Evolutionary conservation across 2,329 filamentous ascomycete species (phyloP).

Genomic region (Hypoxylon sp.): DNA sequence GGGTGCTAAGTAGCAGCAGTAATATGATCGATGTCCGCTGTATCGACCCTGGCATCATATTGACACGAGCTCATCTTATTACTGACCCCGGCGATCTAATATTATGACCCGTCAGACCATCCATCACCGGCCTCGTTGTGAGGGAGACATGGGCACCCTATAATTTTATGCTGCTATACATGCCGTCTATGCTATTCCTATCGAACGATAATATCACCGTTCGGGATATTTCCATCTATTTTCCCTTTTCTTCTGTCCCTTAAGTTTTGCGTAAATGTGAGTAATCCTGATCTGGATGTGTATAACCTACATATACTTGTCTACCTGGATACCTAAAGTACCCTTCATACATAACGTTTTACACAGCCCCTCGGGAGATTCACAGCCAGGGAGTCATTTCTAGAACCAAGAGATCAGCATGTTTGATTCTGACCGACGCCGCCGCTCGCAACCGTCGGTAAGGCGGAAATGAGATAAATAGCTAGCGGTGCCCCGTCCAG

Average conservation of each 20-base stretch:
- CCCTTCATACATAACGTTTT: too few species aligned
- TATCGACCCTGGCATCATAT: constrained; percentile 3
- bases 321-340: too few species aligned
- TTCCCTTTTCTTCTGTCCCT: too few species aligned
- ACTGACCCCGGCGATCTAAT: constrained; percentile 25
- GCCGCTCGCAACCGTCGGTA: background rate
- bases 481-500: background rate
- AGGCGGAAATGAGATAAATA: background rate
- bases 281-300: too few species aligned
- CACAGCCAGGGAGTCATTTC: too few species aligned
- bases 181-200: constrained; percentile 3
- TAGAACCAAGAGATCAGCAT: constrained; percentile 5
- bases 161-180: constrained; percentile 29
- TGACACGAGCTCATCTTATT: constrained; percentile 28
- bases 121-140: constrained; percentile 1
- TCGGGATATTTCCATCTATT: too few species aligned
- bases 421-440: background rate
- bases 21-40: background rate
- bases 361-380: too few species aligned
- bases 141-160: constrained; percentile 12
- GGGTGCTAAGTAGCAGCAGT: too few species aligned
- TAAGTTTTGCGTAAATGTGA: too few species aligned
- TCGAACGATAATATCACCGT: background rate
- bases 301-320: background rate
- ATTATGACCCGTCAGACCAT: constrained; percentile 25